phyloP scores from a whole-genome alignment of 257 asterid species.

The Solanum etuberosum region DNA sequence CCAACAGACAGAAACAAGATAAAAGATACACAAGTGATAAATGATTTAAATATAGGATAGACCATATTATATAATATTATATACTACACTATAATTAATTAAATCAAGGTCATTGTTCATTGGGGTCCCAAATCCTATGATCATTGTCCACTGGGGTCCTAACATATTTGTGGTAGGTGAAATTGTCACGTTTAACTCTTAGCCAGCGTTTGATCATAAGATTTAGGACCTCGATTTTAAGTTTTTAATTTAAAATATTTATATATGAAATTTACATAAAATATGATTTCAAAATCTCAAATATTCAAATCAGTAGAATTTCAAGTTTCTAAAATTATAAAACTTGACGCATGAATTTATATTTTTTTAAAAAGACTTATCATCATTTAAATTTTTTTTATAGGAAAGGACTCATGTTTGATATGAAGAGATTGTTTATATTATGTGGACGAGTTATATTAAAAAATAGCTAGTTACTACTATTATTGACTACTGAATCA shows the following conservation, averaged over 20 bases:
- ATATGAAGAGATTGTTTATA: neutral
- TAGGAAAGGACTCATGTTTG: neutral
- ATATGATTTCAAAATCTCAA: rapidly evolving
- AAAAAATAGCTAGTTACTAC: neutral
- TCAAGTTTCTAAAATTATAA: neutral
- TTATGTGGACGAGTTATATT: neutral
- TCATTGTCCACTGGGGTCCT: neutral
- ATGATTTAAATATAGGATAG: neutral
- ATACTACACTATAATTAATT: no score
- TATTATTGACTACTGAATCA: rapidly evolving
- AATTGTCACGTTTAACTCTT: neutral
- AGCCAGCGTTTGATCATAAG: neutral
- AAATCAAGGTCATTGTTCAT: neutral
- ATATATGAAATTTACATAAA: no score
- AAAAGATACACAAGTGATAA: neutral
- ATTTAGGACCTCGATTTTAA: neutral
- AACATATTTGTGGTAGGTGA: neutral
- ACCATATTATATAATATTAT: neutral
- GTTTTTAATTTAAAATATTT: no score
- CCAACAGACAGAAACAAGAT: neutral
- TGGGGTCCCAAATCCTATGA: neutral
- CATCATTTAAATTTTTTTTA: no score
- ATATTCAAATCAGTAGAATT: rapidly evolving
- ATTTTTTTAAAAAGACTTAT: rapidly evolving
- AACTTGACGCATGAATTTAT: neutral